Evolutionary conservation across 139 green algal species (phyloP).

Genomic region (Coccomyxa sp.): DNA sequence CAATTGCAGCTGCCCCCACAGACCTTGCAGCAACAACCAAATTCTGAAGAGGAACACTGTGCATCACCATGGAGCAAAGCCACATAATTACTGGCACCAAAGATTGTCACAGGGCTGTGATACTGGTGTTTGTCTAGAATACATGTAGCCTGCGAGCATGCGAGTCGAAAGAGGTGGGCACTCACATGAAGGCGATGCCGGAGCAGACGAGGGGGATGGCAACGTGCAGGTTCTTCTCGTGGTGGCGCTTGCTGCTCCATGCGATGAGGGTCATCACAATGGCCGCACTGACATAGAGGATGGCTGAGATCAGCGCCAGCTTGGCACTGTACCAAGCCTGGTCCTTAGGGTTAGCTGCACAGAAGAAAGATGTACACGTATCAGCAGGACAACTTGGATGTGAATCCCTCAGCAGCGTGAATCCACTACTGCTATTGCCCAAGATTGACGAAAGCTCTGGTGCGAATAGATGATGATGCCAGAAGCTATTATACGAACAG

Average conservation of each 20-base stretch:
- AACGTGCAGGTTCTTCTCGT: background rate
- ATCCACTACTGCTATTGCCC: background rate
- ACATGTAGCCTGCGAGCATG: background rate
- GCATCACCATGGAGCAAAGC: background rate
- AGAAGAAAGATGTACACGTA: background rate
- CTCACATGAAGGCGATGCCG: background rate
- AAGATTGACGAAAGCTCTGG: background rate
- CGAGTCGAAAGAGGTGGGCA: background rate
- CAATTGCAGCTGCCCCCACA: no score
- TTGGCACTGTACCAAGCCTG: background rate
- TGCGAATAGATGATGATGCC: no score
- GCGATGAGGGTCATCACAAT: background rate
- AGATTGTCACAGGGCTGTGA: background rate
- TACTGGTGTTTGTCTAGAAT: background rate
- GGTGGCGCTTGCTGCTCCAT: background rate
- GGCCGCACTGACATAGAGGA: background rate
- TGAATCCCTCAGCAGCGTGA: background rate
- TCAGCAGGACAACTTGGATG: background rate
- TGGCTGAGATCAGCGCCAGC: background rate
- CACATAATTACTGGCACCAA: background rate
- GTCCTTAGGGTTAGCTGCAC: background rate
- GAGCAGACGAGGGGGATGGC: background rate
- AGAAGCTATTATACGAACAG: no score
- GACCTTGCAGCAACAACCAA: background rate
- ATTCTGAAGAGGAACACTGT: background rate